Base-by-base conservation (phyloP, 192 early-diverging fungal species). In the Entomortierella lignicola region DNA sequence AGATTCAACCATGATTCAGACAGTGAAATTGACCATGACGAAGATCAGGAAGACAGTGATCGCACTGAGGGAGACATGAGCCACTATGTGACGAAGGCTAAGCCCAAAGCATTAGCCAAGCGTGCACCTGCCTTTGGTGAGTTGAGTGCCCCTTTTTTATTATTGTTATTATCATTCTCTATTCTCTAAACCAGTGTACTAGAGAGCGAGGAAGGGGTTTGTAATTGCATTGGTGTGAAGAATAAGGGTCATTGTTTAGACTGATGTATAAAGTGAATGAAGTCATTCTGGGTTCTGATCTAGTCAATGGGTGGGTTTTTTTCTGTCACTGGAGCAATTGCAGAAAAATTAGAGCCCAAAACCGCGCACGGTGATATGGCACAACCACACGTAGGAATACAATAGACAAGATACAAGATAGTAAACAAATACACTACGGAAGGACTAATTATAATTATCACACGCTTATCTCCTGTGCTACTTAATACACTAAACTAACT, bases 11-110 rank as follows among this genome's bases (percentile, higher is more conserved):
- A 79, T 30, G 75, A 70, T 15, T 47, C 60, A 15, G 75, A 79
- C 43, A 65, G 52, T 29, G 75, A 70, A 30, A 15, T 31, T 21
- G 72, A 48, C 5, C 12, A 55, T 21, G 54, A 59, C 53, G 47
- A 63, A 2, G 62, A 79, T 20, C 67, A 79, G 23, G 67, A 79
- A 4, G 75, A 79, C 75, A 79, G 75, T 39, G 75, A 79, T 51
- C 75, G 68, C 30, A 79, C 75, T n/a, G 75, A 79, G 52, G 67
- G 67, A 30, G 75, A 79, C 32, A 66, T 55, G 11, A 60, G 10
- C 15, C 42, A n/a, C 18, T 41, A 63, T 15, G 32, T 44, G 8
- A 31, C 27, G 29, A 69, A 69, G 51, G 26, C 74, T 60, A 34
- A 48, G 25, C 32, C 68, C 41, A 79, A 70, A 50, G 21, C 26